Conservation (phyloP, 2,329 filamentous ascomycete genomes). For the Alternaria incomplexa region DNA sequence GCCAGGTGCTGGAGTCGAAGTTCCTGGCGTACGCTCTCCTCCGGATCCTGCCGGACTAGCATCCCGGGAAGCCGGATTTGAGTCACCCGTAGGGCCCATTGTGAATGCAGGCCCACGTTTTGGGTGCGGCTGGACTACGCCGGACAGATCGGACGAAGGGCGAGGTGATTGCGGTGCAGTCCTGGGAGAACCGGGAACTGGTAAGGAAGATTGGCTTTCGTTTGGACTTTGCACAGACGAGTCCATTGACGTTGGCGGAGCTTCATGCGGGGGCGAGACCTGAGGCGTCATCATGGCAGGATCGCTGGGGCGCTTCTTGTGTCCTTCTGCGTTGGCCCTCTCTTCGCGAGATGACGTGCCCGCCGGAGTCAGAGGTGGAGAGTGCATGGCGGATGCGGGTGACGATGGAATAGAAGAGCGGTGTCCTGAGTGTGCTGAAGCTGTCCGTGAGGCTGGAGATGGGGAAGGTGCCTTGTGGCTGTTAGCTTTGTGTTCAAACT, state of each 20-base stretch:
- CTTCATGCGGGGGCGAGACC: conserved; percentile 61
- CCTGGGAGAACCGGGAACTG: conserved; percentile 37
- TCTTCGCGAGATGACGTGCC: conserved; percentile 70
- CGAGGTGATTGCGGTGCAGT: conserved; percentile 46
- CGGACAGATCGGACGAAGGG: conserved; percentile 53
- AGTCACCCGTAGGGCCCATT: conserved; percentile 63
- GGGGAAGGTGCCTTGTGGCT: conserved; percentile 56
- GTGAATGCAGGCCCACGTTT: conserved; percentile 61
- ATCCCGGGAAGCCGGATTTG: conserved; percentile 61
- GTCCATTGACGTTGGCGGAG: conserved; percentile 55
- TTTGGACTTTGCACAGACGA: conserved; percentile 30
- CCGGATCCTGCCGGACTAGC: conserved; percentile 68
- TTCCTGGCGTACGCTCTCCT: conserved; percentile 55
- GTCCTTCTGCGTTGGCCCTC: conserved; percentile 44
- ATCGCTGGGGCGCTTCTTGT: conserved; percentile 48
- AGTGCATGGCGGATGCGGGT: conserved; percentile 74
- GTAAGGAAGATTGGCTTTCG: conserved; percentile 27
- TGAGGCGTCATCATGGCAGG: conserved; percentile 63
- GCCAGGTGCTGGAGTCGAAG: conserved; percentile 63
- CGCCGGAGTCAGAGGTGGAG: conserved; percentile 86
- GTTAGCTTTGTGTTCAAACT: conserved; percentile 26
- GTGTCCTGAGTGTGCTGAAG: conserved; percentile 57
- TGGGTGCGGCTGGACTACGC: conserved; percentile 53
- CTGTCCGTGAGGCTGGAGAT: conserved; percentile 52
- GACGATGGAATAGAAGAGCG: conserved; percentile 66